Evolutionary conservation across 768 basidiomycete species (phyloP), one percentile per base, ranked within the genome.

Genomic region (Candolleomyces efflorescens): DNA sequence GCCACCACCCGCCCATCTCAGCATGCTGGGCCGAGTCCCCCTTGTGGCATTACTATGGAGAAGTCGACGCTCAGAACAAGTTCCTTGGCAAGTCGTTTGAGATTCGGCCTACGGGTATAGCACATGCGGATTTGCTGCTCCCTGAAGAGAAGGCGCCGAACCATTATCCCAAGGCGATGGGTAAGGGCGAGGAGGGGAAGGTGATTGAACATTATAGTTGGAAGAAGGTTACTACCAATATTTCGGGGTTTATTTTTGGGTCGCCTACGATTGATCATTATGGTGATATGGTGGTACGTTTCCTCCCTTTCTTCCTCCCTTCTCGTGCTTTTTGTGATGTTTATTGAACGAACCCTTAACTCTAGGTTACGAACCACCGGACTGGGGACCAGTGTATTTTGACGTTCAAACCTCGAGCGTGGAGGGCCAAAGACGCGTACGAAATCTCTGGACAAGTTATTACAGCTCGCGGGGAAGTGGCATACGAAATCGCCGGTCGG

Each of bases 81-180:
- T 97, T 98, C 71, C 88, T 94, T 81, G 95, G 95, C 43, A 93
- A 94, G 70, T 92, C 89, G 0, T 98, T 98, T 67, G 95, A 98
- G 76, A 97, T 98, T 64, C 76, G 92, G 23, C 95, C 95, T 1
- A 98, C 94, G 2, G 95, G 95, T n/a, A 79, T 93, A 10, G 95
- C 94, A 0, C 95, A 98, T 64, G 88, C 82, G 5, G 90, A 96
- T 46, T 76, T 98, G 9, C 73, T 90, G 17, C 70, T 98, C 3
- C 90, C 93, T 0, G 77, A 80, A 50, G 83, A 83, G 11, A 80
- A 81, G 71, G 89, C 74, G 0, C 81, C 82, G 0, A 67, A 73
- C 32, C 32, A 32, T 27, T 90, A 90, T 63, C 89, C 89, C 2
- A 81, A 76, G 63, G 81, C 81, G 1, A 73, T 72, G n/a, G 74